Conservation (phyloP, 2,329 filamentous ascomycete species). For the Paecilomyces niveus region DNA sequence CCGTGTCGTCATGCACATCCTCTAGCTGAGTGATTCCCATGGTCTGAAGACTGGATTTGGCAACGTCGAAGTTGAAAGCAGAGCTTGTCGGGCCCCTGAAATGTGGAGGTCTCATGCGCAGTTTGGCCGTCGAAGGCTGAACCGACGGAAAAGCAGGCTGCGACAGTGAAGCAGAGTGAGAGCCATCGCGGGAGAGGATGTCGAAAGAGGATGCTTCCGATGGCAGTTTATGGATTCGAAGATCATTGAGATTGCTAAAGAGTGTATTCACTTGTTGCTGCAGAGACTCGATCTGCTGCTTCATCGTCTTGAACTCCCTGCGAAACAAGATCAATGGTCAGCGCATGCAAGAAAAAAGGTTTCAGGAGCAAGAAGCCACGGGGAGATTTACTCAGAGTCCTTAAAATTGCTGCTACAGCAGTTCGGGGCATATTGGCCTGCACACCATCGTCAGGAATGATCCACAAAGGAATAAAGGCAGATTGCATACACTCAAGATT, state of each 20-base stretch:
- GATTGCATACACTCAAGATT: conserved; percentile 47
- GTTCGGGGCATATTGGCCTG: conserved; percentile 57
- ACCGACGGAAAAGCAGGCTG: conserved; percentile 26
- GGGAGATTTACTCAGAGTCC: conserved; percentile 61
- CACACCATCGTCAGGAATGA: neutral
- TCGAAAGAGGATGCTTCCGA: conserved; percentile 29
- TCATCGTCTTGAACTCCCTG: conserved; percentile 76
- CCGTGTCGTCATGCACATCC: conserved; percentile 55
- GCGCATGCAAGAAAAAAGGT: neutral
- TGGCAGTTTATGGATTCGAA: conserved; percentile 46
- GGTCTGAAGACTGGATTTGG: conserved; percentile 76
- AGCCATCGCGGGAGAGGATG: conserved; percentile 29
- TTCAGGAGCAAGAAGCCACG: neutral
- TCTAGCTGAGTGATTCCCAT: conserved; percentile 71
- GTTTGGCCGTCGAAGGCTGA: conserved; percentile 36
- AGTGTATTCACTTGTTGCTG: conserved; percentile 80
- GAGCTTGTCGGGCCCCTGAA: conserved; percentile 83
- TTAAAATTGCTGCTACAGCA: conserved; percentile 74
- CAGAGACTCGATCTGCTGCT: conserved; percentile 62
- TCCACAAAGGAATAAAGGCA: neutral
- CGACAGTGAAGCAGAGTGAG: conserved; percentile 22
- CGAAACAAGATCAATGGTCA: neutral
- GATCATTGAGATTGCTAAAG: conserved; percentile 61
- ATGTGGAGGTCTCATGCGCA: conserved; percentile 51
- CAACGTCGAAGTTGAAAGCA: conserved; percentile 77